phyloP scores from a whole-genome alignment of 768 basidiomycete species.

The Mycena vulgaris region DNA sequence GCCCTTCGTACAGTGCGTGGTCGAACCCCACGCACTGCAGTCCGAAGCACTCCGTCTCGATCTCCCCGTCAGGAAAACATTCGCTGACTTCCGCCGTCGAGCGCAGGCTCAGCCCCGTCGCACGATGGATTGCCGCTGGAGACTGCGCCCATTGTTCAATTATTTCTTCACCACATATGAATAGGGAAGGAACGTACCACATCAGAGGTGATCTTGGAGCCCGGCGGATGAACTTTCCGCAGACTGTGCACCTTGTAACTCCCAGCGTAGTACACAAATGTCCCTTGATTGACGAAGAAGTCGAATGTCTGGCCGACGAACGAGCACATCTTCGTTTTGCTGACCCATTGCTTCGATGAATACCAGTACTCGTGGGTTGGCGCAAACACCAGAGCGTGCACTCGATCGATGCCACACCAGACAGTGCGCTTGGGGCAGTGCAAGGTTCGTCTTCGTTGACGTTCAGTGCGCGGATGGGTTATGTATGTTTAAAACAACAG shows the following conservation, averaged over 20 bases:
- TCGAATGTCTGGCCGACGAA: background rate
- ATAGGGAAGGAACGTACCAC: background rate
- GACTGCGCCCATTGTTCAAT: background rate
- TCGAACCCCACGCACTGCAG: slow-evolving; percentile 20
- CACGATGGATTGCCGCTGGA: background rate
- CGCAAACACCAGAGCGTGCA: background rate
- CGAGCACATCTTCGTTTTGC: background rate
- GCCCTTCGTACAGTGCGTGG: background rate
- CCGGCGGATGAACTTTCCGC: slow-evolving; percentile 1
- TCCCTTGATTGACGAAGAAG: slow-evolving; percentile 11
- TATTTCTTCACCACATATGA: background rate
- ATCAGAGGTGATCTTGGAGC: background rate
- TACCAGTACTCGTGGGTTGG: slow-evolving; percentile 12
- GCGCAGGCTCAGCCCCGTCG: background rate
- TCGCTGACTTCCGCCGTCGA: background rate
- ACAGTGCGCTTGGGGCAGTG: slow-evolving; percentile 11
- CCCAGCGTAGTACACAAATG: background rate
- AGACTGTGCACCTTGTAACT: slow-evolving; percentile 1
- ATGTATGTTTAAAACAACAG: background rate
- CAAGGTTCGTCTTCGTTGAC: background rate
- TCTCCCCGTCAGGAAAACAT: slow-evolving; percentile 12
- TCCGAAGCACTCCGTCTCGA: slow-evolving; percentile 18
- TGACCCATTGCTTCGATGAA: background rate
- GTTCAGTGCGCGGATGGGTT: background rate
- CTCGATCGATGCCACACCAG: background rate